Evolutionary conservation across 768 basidiomycete species (phyloP).

Genomic region (Termitomyces sp.): DNA sequence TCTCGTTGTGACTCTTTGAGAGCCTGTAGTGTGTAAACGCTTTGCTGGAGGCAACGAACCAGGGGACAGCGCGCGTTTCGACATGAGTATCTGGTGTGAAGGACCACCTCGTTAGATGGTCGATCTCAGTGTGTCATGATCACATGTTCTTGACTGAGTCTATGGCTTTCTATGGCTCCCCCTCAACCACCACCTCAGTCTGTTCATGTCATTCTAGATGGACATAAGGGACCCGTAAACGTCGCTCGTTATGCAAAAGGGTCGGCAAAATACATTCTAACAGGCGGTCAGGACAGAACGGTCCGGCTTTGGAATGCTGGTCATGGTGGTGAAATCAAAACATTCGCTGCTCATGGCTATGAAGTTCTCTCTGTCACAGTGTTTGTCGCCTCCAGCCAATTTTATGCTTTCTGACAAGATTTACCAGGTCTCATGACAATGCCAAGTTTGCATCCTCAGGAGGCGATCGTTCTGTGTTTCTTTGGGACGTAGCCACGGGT

Average conservation of each 20-base stretch:
- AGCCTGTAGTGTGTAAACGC: conserved; percentile 34
- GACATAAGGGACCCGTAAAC: conserved; percentile 83
- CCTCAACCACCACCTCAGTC: conserved; percentile 50
- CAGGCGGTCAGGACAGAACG: conserved; percentile 88
- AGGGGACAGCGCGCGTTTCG: conserved; percentile 47
- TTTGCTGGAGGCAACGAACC: conserved; percentile 52
- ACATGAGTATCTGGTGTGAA: conserved; percentile 27
- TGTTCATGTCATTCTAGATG: conserved; percentile 57
- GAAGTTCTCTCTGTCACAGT: conserved; percentile 90
- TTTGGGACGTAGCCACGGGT: conserved; percentile 94
- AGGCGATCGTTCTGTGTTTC: conserved; percentile 87
- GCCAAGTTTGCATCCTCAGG: conserved; percentile 91
- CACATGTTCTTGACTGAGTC: not conserved
- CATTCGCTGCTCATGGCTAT: conserved; percentile 89
- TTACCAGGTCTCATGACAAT: conserved; percentile 81
- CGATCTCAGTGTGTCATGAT: not conserved
- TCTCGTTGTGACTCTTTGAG: conserved; percentile 1
- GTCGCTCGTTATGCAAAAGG: conserved; percentile 91
- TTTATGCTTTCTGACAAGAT: not conserved
- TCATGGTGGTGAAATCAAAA: conserved; percentile 85
- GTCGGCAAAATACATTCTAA: conserved; percentile 81
- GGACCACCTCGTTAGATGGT: not conserved
- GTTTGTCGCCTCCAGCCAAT: conserved; percentile 40
- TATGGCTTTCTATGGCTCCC: conserved; percentile 35
- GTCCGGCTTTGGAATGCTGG: conserved; percentile 89